These are phyloP conservation scores for Calocera viscosa DNA, from an alignment of 768 basidiomycete species.

Conservation along the genomic window DNA sequence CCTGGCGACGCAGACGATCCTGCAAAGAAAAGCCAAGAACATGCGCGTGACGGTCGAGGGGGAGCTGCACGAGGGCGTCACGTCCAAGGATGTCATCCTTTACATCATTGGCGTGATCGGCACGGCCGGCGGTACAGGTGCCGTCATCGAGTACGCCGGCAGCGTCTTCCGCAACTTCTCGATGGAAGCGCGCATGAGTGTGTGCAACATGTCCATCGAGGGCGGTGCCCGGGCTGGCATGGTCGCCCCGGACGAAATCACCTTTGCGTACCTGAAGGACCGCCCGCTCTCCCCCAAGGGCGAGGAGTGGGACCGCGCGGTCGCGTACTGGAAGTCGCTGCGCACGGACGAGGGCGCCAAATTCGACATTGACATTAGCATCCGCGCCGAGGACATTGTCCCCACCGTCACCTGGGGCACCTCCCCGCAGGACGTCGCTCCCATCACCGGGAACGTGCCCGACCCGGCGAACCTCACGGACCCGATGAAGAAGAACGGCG, in stretches of 20 bases:
- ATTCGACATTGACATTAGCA: conserved; percentile 70
- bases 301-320: conserved; percentile 73
- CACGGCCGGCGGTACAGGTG: conserved; percentile 87
- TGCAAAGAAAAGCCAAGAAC: conserved; percentile 81
- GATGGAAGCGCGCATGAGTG: conserved; percentile 85
- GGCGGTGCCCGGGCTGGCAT: conserved; percentile 86
- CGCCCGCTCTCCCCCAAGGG: conserved; percentile 70
- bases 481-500: conserved; percentile 50
- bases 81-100: conserved; percentile 80
- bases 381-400: conserved; percentile 71
- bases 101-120: conserved; percentile 85
- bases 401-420: conserved; percentile 92
- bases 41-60: conserved; percentile 87
- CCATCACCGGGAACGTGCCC: conserved; percentile 71
- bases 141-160: conserved; percentile 85
- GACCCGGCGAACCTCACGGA: conserved; percentile 57
- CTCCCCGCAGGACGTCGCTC: conserved; percentile 75
- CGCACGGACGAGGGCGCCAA: conserved; percentile 69
- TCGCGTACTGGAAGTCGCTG: conserved; percentile 74
- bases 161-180: conserved; percentile 71
- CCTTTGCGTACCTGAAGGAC: conserved; percentile 69
- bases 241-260: conserved; percentile 81
- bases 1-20: conserved; percentile 77
- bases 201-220: conserved; percentile 93
- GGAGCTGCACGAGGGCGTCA: conserved; percentile 64